Conservation (phyloP, 176 grass and related monocot genomes). For the Oropetium thomaeum region DNA sequence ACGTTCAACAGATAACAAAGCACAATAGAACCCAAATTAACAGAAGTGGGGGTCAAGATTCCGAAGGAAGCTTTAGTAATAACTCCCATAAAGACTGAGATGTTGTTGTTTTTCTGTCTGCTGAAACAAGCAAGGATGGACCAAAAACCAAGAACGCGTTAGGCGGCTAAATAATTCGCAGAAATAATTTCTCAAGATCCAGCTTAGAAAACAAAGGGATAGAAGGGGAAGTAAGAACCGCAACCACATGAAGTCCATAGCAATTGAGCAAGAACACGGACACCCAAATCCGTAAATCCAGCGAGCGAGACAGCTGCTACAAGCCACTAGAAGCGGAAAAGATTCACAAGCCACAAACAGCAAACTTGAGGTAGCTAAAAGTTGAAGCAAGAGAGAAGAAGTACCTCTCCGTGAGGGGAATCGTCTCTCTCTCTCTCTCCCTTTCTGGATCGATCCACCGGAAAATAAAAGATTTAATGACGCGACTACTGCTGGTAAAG, state of each 20-base stretch:
- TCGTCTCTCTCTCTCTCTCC: background rate
- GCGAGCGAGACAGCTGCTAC: background rate
- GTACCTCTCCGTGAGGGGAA: constrained; percentile 26
- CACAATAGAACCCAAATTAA: constrained; percentile 3
- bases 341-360: background rate
- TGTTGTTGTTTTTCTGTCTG: background rate
- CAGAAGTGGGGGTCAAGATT: background rate
- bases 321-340: constrained; percentile 3
- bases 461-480: background rate
- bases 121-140: background rate
- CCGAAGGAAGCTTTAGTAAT: background rate
- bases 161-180: background rate
- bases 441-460: background rate
- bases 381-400: background rate
- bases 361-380: constrained; percentile 2
- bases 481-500: background rate
- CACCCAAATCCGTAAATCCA: background rate
- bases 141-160: background rate
- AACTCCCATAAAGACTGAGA: background rate
- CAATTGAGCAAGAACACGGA: constrained; percentile 5
- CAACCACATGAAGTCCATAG: background rate
- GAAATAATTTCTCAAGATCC: constrained; percentile 9
- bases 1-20: background rate
- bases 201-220: background rate
- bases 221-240: constrained; percentile 2